Base-by-base conservation (phyloP, 1,139 yeast genomes). In the Fermentozyma sake region DNA sequence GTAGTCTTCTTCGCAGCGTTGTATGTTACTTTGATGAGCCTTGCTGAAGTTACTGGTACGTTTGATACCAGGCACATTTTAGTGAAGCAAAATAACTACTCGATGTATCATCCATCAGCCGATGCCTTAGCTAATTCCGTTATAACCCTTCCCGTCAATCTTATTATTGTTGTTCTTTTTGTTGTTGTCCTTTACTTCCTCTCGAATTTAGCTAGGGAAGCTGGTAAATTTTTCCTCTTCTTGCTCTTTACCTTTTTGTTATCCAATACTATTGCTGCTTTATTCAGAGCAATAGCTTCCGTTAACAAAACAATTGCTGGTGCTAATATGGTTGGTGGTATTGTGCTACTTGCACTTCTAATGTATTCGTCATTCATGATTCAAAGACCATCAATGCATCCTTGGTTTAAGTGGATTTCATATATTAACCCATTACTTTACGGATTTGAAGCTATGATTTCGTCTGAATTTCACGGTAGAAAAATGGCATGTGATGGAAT, bases 81-180 rank as follows among this genome's bases (percentile, higher is more conserved):
- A 26, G 72, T 72, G 37, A 78, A 77, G 48, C 85, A 79, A 42
- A 73, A 72, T 41, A 64, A 72, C 13, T 78, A 71, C 45, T 77
- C 82, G 4, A 62, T 79, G 51, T 79, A 78, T 42, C 76, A 76
- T 35, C 75, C 79, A 18, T 71, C 82, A 20, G 79, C 79, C n/a
- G 83, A 79, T 49, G 77, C 83, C 5, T 48, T 78, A 29, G 79
- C 78, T 33, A 68, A 69, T 29, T 61, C 76, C 39, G 48, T 76
- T 29, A 68, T 80, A 19, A 80, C 76, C 41, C 48, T 77, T 27
- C 85, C 85, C 4, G 56, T 67, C 16, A 77, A 77, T 44, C 33
- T 72, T 7, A 35, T 58, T 21, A 65, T 72, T 32, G 56, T 73
- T 28, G 38, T 69, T 23, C 42, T 57, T 17, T 68, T 77, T 45